Evolutionary conservation across 306 rosid species (phyloP), one percentile per base, ranked within the genome.

Genomic region (Gleditsia sinensis): DNA sequence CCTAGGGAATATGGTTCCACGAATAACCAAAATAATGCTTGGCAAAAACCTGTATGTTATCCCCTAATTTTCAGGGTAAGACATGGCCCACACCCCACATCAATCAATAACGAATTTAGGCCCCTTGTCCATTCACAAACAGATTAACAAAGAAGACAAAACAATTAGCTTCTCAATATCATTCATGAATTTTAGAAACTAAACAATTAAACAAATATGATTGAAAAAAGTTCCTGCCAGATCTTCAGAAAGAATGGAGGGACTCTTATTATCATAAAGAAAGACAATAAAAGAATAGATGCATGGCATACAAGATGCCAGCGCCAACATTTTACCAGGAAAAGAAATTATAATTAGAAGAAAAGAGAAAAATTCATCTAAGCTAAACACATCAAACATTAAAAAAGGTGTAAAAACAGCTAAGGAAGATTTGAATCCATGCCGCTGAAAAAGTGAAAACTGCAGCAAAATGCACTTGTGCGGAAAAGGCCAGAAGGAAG

Each of bases 1-100:
- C 88, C 86, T 72, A 36, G 78, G 82, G 79, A 76, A 72, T 24
- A 43, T 48, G 30, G 72, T 80, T 86, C 92, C 85, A 79, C 70
- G 40, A 71, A 87, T 75, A 87, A 74, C 77, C 69, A 42, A 50
- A 51, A 75, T 14, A 64, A 66, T 59, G 87, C 90, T 82, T 71
- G 78, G 86, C 48, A 60, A 77, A 80, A 74, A 75, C 81, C 88
- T 79, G 76, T 12, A 48, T 13, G 33, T 23, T 10, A 46, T 34
- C 80, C 83, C 82, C 68, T 9, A 59, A 21, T 23, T 20, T 59
- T 64, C 56, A 77, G 79, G 62, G 72, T 78, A 80, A 49, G 65
- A 71, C 74, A 70, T 13, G 53, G 80, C 72, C 64, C 48, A 67
- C 80, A 39, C 23, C 87, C 78, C 83, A 48, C 23, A 21, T 75